Percentiles rank a stretch among this genome's conserved stretches.
These are phyloP conservation scores for Friedmanniomyces simplex DNA, from an alignment of 495 filamentous ascomycete genomes.

Conservation along the genomic window DNA sequence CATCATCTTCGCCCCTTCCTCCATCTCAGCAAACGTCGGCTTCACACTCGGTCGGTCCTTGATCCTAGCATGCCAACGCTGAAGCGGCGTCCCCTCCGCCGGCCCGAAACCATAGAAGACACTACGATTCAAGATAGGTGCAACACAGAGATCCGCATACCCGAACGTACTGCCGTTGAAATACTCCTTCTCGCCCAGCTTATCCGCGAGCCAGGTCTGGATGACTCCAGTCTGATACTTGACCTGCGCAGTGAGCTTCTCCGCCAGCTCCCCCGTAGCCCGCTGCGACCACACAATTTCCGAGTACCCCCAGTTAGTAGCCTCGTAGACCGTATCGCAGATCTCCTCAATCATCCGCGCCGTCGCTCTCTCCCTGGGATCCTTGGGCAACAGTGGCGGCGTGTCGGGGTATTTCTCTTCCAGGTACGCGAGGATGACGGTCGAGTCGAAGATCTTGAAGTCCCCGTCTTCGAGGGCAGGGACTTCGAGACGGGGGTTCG, in stretches of 20 bases:
- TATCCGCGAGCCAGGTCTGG: slow-evolving; percentile 3
- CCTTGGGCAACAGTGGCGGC: not conserved
- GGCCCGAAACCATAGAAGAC: slow-evolving; percentile 10
- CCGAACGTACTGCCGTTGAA: slow-evolving; percentile 13
- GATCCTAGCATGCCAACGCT: slow-evolving; percentile 9
- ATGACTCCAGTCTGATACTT: slow-evolving; percentile 3
- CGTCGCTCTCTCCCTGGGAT: slow-evolving; percentile 1
- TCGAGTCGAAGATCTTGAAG: slow-evolving; percentile 18
- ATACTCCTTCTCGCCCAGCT: slow-evolving; percentile 7
- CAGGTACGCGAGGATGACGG: slow-evolving; percentile 14
- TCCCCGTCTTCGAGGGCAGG: slow-evolving; percentile 15
- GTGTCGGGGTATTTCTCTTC: slow-evolving; percentile 17
- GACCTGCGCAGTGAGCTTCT: not conserved
- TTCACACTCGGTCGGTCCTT: slow-evolving; percentile 7
- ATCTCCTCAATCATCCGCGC: slow-evolving; percentile 18
- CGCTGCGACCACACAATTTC: slow-evolving; percentile 6
- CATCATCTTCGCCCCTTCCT: slow-evolving; percentile 6
- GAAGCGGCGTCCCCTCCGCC: slow-evolving; percentile 1
- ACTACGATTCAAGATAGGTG: slow-evolving; percentile 8
- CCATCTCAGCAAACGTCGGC: slow-evolving; percentile 28
- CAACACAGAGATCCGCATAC: slow-evolving; percentile 14
- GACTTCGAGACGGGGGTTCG: slow-evolving; percentile 13
- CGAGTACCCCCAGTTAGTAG: slow-evolving; percentile 13
- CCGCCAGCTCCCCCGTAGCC: slow-evolving; percentile 1
- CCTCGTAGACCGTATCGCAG: slow-evolving; percentile 10